A percentile compares a stretch with the other conserved stretches of the same genome.
Evolutionary conservation across 2,329 filamentous ascomycete genomes (phyloP).

Genomic region (Colletotrichum scovillei): DNA sequence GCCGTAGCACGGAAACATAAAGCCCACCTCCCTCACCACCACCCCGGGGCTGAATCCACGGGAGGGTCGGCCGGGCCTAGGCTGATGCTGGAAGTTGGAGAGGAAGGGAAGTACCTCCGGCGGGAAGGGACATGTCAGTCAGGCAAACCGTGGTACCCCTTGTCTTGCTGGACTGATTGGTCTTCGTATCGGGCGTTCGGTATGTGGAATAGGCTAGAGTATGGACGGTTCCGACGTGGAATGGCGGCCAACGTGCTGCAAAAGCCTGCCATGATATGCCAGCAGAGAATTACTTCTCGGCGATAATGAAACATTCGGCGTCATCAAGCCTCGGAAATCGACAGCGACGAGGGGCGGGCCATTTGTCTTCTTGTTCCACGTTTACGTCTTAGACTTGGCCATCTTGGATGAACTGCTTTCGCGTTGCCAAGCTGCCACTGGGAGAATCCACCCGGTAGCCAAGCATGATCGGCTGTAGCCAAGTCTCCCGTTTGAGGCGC

Average conservation of each 20-base stretch:
- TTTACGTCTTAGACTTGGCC: background rate
- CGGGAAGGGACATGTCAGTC: conserved; percentile 8
- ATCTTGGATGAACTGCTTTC: background rate
- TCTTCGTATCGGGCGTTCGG: conserved; percentile 10
- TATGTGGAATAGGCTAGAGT: conserved; percentile 21
- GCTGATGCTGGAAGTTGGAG: background rate
- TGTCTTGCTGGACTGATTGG: background rate
- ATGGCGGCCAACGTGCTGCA: conserved; percentile 10
- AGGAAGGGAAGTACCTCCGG: conserved; percentile 6
- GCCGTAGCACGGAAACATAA: background rate
- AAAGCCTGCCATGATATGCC: conserved; percentile 6
- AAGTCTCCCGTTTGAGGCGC: background rate
- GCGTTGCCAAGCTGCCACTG: conserved; percentile 14
- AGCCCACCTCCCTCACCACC: background rate
- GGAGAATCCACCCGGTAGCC: background rate
- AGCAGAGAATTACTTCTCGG: background rate
- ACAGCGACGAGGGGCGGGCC: background rate
- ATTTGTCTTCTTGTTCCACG: background rate
- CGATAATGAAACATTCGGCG: background rate
- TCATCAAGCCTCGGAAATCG: background rate
- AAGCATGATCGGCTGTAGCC: conserved; percentile 6
- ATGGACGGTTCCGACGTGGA: background rate
- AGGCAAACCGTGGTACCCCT: background rate
- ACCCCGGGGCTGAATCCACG: conserved; percentile 8
- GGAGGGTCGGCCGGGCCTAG: conserved; percentile 10